Base-by-base conservation (phyloP, 805 yeast genomes). In the Kuraishia ogatae region DNA sequence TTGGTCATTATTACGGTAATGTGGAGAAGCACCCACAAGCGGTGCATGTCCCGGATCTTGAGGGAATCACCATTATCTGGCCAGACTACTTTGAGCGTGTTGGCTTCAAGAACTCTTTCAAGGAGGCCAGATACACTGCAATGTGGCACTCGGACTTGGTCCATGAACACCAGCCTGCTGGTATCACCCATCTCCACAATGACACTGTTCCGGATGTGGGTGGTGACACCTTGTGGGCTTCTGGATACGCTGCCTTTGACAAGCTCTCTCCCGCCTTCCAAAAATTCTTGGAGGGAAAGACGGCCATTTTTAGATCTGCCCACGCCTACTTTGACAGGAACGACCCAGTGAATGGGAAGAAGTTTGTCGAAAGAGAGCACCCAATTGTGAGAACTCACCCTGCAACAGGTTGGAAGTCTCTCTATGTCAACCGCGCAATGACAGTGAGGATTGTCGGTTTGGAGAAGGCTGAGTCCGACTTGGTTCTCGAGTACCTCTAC, bases 381-480 rank as follows among this genome's bases (percentile, higher is more conserved):
- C 87, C 86, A 2, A 59, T 83, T 26, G 76, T 83, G 43, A 76
- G 87, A 69, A 81, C 85, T 47, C 84, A 84, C 60, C 87, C 88
- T 8, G 84, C 77, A 13, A 82, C 87, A 26, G 86, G 85, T 49
- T 75, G 82, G 80, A 83, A 83, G 66, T 70, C 83, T 1, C 68
- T 83, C 59, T 82, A 71, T 57, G 80, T 81, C 48, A 81, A 81
- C 66, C 73, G 82, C 50, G 69, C 73, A 21, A 73, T 74, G 75
- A 81, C 84, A 17, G 70, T 63, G 50, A 71, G 80, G 57, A 81
- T 82, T 55, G 74, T 76, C 8, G 86, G 84, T 0, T 70, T 81
- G 54, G 75, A 77, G 54, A 75, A 76, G 26, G 79, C 69, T 52
- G 86, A 82, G 66, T 72, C 79, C 8, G 75, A 74, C 47, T 62